A percentile compares a stretch with the other conserved stretches of the same genome.
Conservation (phyloP, 2,329 filamentous ascomycete genomes). For the Fusarium sp. region DNA sequence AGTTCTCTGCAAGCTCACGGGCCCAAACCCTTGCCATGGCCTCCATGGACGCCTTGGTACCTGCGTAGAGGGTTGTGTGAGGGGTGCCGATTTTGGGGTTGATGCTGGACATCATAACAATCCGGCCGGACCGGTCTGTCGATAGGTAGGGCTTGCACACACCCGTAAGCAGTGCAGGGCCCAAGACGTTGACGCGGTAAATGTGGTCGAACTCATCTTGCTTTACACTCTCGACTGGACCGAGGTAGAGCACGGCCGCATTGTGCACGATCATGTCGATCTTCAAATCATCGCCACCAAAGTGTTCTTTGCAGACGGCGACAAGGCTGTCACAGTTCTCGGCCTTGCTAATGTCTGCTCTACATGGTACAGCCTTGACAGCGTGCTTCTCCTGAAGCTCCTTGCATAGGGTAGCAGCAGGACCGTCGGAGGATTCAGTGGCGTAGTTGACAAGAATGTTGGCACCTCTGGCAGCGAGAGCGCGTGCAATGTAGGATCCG, state of each 20-base stretch:
- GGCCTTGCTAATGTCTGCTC: slow-evolving; percentile 70
- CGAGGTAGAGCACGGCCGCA: slow-evolving; percentile 62
- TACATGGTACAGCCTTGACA: slow-evolving; percentile 64
- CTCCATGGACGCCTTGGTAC: slow-evolving; percentile 71
- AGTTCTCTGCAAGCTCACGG: slow-evolving; percentile 66
- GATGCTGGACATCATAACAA: slow-evolving; percentile 68
- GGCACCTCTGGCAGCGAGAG: slow-evolving; percentile 65
- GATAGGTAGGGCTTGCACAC: slow-evolving; percentile 65
- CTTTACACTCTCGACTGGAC: slow-evolving; percentile 56
- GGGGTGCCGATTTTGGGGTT: slow-evolving; percentile 63
- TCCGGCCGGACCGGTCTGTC: slow-evolving; percentile 65
- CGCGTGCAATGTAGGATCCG: slow-evolving; percentile 63
- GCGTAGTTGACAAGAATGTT: slow-evolving; percentile 66
- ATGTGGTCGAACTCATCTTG: slow-evolving; percentile 63
- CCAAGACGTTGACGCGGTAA: slow-evolving; percentile 69
- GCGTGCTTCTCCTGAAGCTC: slow-evolving; percentile 54
- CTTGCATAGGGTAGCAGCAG: slow-evolving; percentile 56
- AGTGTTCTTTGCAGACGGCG: slow-evolving; percentile 60
- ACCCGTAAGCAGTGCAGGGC: slow-evolving; percentile 65
- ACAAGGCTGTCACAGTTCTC: slow-evolving; percentile 64
- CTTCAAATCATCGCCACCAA: slow-evolving; percentile 56
- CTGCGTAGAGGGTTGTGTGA: slow-evolving; percentile 67
- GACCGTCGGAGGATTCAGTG: slow-evolving; percentile 57
- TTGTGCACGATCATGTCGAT: slow-evolving; percentile 70
- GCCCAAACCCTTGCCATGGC: slow-evolving; percentile 72